phyloP scores from a whole-genome alignment of 73 alveolate genomes.

The Tetrahymena malaccensis region DNA sequence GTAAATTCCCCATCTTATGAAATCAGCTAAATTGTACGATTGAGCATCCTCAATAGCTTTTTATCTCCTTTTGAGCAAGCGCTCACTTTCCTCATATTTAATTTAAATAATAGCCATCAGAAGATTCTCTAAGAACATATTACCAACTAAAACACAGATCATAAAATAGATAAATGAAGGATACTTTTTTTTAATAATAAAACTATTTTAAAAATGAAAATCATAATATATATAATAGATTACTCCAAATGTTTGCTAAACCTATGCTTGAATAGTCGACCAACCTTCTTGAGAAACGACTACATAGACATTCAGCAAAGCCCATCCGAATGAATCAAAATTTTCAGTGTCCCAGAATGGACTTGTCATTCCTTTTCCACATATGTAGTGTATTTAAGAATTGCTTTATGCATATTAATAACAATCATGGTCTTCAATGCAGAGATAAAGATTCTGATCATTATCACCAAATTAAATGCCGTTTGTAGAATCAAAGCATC shows the following conservation, averaged over 20 bases:
- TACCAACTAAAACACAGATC: background rate
- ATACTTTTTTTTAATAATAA: background rate
- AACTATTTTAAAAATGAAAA: background rate
- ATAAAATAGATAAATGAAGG: background rate
- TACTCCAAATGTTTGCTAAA: conserved; percentile 49
- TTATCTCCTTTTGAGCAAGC: background rate
- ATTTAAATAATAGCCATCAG: background rate
- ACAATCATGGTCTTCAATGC: conserved; percentile 40
- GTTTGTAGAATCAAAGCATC: conserved; percentile 61
- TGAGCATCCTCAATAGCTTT: background rate
- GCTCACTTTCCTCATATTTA: background rate
- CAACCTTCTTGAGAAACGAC: conserved; percentile 86
- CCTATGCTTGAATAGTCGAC: conserved; percentile 56
- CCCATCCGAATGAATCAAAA: conserved; percentile 45
- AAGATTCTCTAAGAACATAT: background rate
- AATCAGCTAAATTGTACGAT: background rate
- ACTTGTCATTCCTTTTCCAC: conserved; percentile 24
- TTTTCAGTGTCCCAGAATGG: conserved; percentile 30
- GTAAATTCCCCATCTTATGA: background rate
- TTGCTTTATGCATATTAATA: conserved; percentile 43
- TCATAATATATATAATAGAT: background rate
- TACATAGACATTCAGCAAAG: conserved; percentile 60
- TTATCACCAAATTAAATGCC: conserved; percentile 28
- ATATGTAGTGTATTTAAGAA: background rate
- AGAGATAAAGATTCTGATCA: conserved; percentile 34